Evolutionary conservation across 768 basidiomycete genomes (phyloP).

Genomic region (Austroboletus eburneus): DNA sequence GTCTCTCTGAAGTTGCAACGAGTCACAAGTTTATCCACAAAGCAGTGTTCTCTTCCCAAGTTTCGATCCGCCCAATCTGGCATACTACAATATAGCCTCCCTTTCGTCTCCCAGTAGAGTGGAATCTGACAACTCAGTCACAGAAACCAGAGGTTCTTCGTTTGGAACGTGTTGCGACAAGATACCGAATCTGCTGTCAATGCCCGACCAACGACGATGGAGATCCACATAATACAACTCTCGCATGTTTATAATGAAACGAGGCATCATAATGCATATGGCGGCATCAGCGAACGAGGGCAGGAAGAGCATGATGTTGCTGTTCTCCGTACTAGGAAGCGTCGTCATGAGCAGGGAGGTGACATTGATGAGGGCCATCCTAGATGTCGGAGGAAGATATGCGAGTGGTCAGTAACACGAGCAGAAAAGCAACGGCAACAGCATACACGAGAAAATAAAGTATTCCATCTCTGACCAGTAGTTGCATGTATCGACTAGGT

Average conservation of each 20-base stretch:
- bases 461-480: neutral
- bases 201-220: neutral
- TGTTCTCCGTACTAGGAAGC: too few species aligned
- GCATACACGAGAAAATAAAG: neutral
- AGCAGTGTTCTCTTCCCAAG: too few species aligned
- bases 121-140: too few species aligned
- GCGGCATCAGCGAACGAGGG: neutral
- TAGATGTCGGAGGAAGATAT: neutral
- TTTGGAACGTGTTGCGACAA: neutral
- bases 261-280: neutral
- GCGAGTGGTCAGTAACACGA: neutral
- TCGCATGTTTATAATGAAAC: neutral
- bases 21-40: too few species aligned
- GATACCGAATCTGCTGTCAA: neutral
- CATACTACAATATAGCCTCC: too few species aligned
- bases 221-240: neutral
- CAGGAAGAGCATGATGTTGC: neutral
- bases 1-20: too few species aligned
- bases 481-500: neutral
- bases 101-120: too few species aligned
- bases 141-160: too few species aligned
- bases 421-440: neutral
- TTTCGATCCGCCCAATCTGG: too few species aligned
- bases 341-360: neutral
- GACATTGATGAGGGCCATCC: neutral